Percentiles rank a stretch among this genome's conserved stretches.
Evolutionary conservation across 2,329 filamentous ascomycete genomes (phyloP).

Genomic region (Aspergillus sp.): DNA sequence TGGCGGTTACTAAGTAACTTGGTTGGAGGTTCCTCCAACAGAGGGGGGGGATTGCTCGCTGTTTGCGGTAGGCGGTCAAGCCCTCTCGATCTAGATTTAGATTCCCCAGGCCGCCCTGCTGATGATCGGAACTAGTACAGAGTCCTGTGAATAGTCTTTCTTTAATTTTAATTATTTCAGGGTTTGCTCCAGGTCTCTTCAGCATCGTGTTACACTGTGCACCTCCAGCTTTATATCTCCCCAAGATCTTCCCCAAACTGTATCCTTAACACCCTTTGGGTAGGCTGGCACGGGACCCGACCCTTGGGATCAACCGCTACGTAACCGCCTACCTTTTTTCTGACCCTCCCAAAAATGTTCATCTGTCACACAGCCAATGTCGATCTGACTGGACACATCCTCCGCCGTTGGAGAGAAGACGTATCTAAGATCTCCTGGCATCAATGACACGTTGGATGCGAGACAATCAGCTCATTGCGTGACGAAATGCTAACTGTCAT

Average conservation of each 20-base stretch:
- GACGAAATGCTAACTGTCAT: too few relatives aligned
- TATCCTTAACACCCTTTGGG: background rate
- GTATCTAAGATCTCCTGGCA: background rate
- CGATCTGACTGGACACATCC: background rate
- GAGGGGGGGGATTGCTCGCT: constrained; percentile 16
- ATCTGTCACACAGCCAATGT: background rate
- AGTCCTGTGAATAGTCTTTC: background rate
- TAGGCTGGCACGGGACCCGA: constrained; percentile 1
- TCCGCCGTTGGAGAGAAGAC: background rate
- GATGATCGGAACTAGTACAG: background rate
- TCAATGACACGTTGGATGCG: background rate
- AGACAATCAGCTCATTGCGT: too few relatives aligned
- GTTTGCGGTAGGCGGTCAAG: constrained; percentile 27
- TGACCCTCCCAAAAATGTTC: background rate
- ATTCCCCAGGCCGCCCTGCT: background rate
- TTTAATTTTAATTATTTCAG: background rate
- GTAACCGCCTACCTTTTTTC: background rate
- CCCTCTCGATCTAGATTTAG: background rate
- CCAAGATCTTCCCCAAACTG: background rate
- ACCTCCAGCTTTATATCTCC: background rate
- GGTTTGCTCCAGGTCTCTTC: background rate
- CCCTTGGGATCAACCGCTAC: background rate
- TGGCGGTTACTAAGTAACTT: background rate
- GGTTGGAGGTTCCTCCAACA: background rate
- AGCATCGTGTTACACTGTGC: background rate